A percentile compares a stretch with the other conserved stretches of the same genome.
Evolutionary conservation across 225 moss, liverwort and hornwort genomes (phyloP).

Genomic region (Marchantia paleacea): DNA sequence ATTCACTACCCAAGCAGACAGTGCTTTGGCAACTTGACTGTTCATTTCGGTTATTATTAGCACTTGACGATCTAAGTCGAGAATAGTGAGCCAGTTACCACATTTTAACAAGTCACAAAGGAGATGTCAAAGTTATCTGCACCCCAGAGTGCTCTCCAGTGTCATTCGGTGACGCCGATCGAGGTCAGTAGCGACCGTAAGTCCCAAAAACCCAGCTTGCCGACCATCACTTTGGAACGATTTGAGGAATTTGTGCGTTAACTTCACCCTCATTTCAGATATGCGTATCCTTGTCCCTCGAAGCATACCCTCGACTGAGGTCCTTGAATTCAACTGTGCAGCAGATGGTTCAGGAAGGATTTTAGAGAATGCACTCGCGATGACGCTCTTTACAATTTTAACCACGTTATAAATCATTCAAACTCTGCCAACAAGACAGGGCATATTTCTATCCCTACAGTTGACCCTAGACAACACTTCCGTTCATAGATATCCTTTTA

Average conservation of each 20-base stretch:
- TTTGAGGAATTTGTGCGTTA: constrained; percentile 31
- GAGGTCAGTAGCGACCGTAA: constrained; percentile 38
- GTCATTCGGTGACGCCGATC: constrained; percentile 37
- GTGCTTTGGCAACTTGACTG: too few species aligned
- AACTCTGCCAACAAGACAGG: too few species aligned
- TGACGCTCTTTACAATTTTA: too few species aligned
- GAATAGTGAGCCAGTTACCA: constrained; percentile 40
- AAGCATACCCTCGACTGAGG: constrained; percentile 33
- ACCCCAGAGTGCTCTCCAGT: constrained; percentile 44
- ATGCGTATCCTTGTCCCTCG: constrained; percentile 38
- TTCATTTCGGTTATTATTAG: not conserved
- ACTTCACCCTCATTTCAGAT: constrained; percentile 36
- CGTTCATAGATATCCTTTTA: too few species aligned
- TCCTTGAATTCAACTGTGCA: constrained; percentile 37
- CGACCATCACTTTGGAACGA: not conserved
- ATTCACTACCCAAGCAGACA: too few species aligned
- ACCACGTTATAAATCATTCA: too few species aligned
- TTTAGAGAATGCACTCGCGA: too few species aligned
- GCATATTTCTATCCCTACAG: too few species aligned
- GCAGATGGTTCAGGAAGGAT: not conserved
- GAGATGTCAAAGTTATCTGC: constrained; percentile 33
- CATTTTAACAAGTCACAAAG: constrained; percentile 38
- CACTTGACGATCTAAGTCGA: constrained; percentile 14
- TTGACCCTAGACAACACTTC: too few species aligned
- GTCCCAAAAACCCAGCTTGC: constrained; percentile 27